Conservation (phyloP, 768 basidiomycete genomes). For the Boletus subcaerulescens region DNA sequence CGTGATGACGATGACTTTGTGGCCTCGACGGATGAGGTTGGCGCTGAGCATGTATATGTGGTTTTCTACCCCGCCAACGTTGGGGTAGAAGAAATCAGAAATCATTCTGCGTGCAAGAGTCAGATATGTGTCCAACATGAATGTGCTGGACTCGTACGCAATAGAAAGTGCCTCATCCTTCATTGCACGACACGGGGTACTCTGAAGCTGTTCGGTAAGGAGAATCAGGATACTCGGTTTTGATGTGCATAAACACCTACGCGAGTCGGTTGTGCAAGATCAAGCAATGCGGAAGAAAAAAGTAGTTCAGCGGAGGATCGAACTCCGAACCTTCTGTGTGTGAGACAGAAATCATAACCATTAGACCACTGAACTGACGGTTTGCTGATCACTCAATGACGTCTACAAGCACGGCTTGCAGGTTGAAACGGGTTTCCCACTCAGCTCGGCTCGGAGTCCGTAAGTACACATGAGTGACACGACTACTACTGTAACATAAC, state of each 20-base stretch:
- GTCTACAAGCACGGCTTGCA: no score
- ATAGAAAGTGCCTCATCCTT: slow-evolving; percentile 28
- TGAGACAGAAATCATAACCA: slow-evolving; percentile 39
- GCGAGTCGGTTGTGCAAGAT: neutral
- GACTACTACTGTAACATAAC: no score
- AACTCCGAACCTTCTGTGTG: slow-evolving; percentile 38
- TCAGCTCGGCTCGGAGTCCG: no score
- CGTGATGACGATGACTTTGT: slow-evolving; percentile 94
- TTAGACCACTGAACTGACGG: slow-evolving; percentile 34
- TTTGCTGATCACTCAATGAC: neutral
- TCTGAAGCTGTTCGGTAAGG: neutral
- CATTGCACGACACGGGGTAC: slow-evolving; percentile 13
- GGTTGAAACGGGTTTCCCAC: no score
- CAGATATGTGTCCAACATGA: neutral
- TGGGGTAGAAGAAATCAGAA: slow-evolving; percentile 94
- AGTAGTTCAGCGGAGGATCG: slow-evolving; percentile 36
- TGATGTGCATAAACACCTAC: neutral
- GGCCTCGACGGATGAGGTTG: slow-evolving; percentile 76
- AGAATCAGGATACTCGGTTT: neutral
- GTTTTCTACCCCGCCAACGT: slow-evolving; percentile 93
- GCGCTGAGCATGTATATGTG: slow-evolving; percentile 93
- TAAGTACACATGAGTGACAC: no score
- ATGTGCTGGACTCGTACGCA: slow-evolving; percentile 18
- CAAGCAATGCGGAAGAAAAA: slow-evolving; percentile 4
- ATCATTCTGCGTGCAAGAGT: slow-evolving; percentile 66